Percentiles rank a stretch among this genome's conserved stretches.
phyloP scores from a whole-genome alignment of 768 basidiomycete species.

The Pseudohyphozyma bogoriensis region DNA sequence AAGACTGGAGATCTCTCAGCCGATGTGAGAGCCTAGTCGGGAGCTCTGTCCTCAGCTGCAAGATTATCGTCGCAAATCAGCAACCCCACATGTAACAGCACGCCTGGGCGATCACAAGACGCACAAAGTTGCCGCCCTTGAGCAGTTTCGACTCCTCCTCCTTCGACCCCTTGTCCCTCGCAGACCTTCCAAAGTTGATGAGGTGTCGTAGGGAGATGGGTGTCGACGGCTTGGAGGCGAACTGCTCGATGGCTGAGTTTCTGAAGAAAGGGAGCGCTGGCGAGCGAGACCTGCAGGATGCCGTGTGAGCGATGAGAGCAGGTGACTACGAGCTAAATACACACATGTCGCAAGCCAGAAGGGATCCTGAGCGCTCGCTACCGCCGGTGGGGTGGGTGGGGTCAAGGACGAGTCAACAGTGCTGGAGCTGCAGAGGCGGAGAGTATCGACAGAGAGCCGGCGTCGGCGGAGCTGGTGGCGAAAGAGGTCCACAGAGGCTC shows the following conservation, averaged over 20 bases:
- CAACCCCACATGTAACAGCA: not conserved
- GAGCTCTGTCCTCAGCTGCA: slow-evolving; percentile 64
- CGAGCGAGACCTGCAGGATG: not conserved
- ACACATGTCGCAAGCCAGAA: too few species aligned
- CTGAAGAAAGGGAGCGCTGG: not conserved
- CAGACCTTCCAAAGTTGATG: slow-evolving; percentile 29
- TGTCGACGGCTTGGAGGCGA: slow-evolving; percentile 16
- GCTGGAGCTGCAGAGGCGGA: too few species aligned
- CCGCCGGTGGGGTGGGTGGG: too few species aligned
- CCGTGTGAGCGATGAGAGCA: too few species aligned
- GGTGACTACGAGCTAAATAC: too few species aligned
- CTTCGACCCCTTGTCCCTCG: slow-evolving; percentile 22
- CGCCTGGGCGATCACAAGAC: too few species aligned
- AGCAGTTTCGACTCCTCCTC: slow-evolving; percentile 29
- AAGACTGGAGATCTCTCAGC: slow-evolving; percentile 69
- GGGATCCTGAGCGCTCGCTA: too few species aligned
- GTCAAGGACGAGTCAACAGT: too few species aligned
- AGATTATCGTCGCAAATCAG: not conserved
- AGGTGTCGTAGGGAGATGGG: slow-evolving; percentile 31
- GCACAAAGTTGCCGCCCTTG: slow-evolving; percentile 31
- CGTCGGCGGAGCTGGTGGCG: too few species aligned
- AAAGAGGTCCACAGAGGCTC: too few species aligned
- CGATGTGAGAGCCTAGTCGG: slow-evolving; percentile 81
- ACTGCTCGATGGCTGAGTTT: not conserved
- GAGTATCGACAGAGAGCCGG: too few species aligned